Conservation (phyloP, 257 asterid species). For the Galeopsis tetrahit region DNA sequence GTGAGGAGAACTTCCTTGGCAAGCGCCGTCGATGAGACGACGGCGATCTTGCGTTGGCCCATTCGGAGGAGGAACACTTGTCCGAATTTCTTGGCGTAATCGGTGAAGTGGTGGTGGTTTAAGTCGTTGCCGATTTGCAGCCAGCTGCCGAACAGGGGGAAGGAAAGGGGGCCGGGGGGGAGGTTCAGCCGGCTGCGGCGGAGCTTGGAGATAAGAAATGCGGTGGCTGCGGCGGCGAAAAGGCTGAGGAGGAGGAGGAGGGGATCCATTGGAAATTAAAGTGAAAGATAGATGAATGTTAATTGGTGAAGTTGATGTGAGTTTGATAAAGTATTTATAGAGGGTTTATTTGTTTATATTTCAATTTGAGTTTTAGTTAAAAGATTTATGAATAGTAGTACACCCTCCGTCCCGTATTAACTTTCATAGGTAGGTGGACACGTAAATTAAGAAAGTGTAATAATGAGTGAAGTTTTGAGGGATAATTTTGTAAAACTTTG, state of each 20-base stretch:
- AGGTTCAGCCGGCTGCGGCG: conserved; percentile 56
- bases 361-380: background rate
- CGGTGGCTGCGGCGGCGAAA: conserved; percentile 51
- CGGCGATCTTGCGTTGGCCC: conserved; percentile 68
- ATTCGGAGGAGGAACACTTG: conserved; percentile 55
- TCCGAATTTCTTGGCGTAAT: conserved; percentile 61
- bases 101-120: conserved; percentile 60
- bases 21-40: conserved; percentile 66
- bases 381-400: background rate
- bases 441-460: no score
- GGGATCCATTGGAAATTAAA: conserved; percentile 50
- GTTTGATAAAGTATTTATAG: background rate
- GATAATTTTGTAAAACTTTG: no score
- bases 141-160: conserved; percentile 77
- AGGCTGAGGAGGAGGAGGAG: conserved; percentile 57
- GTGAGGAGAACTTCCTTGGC: conserved; percentile 72
- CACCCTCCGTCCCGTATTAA: no score
- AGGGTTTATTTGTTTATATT: background rate
- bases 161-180: conserved; percentile 74
- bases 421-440: no score
- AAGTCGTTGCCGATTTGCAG: conserved; percentile 67
- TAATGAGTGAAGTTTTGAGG: no score
- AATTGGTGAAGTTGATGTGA: background rate
- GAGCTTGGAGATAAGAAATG: conserved; percentile 56
- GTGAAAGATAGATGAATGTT: background rate